Conservation (phyloP, 805 yeast species). For the Candida ascalaphidarum region DNA sequence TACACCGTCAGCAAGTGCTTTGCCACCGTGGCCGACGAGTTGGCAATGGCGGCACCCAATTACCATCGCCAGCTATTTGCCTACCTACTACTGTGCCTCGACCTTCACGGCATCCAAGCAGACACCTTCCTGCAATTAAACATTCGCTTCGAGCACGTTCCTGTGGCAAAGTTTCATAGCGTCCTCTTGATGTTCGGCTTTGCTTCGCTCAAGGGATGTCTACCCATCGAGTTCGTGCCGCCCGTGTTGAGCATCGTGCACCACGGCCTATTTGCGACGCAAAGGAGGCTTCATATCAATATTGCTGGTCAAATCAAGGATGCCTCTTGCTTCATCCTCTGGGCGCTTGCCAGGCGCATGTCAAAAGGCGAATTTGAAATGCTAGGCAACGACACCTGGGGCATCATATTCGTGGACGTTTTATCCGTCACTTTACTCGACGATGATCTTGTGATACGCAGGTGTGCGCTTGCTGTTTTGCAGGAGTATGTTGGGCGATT, state of each 20-base stretch:
- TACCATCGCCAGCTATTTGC: neutral
- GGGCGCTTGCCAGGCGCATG: constrained; percentile 58
- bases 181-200: constrained; percentile 48
- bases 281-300: constrained; percentile 39
- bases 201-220: constrained; percentile 15
- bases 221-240: constrained; percentile 16
- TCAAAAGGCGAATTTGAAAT: constrained; percentile 7
- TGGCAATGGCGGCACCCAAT: too few species aligned
- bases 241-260: constrained; percentile 30
- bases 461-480: constrained; percentile 80
- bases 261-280: constrained; percentile 47
- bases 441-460: constrained; percentile 60
- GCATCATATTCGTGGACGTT: constrained; percentile 27
- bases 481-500: constrained; percentile 82
- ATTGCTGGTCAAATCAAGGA: constrained; percentile 71
- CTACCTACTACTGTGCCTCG: neutral
- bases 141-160: constrained; percentile 21
- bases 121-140: too few species aligned
- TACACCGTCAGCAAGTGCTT: too few species aligned
- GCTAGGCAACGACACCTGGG: neutral
- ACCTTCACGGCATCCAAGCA: too few species aligned
- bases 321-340: constrained; percentile 74
- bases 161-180: constrained; percentile 47
- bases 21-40: too few species aligned
- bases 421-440: constrained; percentile 58